phyloP scores from a whole-genome alignment of 352 stramenopile species.

The Pythium graminicola region DNA sequence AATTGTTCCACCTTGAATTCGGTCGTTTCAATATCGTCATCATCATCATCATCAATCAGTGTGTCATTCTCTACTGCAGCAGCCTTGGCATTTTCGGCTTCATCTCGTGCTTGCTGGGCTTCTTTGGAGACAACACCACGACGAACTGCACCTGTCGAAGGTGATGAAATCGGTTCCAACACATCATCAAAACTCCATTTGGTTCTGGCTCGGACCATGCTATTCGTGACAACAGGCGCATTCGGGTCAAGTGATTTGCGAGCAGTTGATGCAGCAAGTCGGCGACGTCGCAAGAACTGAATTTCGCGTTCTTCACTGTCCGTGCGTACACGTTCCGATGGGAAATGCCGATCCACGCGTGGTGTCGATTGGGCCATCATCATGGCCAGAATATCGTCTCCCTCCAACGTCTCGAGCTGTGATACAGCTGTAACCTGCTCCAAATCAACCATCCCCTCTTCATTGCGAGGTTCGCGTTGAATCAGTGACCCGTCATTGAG shows the following conservation, averaged over 20 bases:
- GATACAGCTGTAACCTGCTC: slow-evolving; percentile 29
- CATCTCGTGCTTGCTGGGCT: slow-evolving; percentile 20
- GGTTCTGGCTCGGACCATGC: slow-evolving; percentile 13
- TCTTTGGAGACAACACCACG: slow-evolving; percentile 12
- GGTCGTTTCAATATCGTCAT: slow-evolving; percentile 46
- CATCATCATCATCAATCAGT: slow-evolving; percentile 34
- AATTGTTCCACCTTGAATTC: slow-evolving; percentile 32
- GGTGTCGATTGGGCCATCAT: slow-evolving; percentile 41
- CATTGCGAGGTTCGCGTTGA: slow-evolving; percentile 8
- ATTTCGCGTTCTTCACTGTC: slow-evolving; percentile 48
- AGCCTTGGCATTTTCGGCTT: slow-evolving; percentile 15
- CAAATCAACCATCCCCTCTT: slow-evolving; percentile 44
- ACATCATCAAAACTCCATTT: slow-evolving; percentile 27
- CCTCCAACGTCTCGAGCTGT: slow-evolving; percentile 52
- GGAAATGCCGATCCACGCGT: slow-evolving; percentile 37
- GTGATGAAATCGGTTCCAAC: slow-evolving; percentile 5
- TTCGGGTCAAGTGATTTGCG: slow-evolving; percentile 27
- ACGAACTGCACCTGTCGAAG: slow-evolving; percentile 5
- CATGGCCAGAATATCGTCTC: slow-evolving; percentile 48
- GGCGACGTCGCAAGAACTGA: slow-evolving; percentile 37
- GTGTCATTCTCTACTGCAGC: slow-evolving; percentile 19
- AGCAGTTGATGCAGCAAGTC: slow-evolving; percentile 22
- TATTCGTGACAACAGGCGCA: slow-evolving; percentile 21
- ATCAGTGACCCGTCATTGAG: neutral
- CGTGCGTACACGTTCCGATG: slow-evolving; percentile 37